Evolutionary conservation across 768 basidiomycete species (phyloP).

Genomic region (Boletus vermiculosoides): DNA sequence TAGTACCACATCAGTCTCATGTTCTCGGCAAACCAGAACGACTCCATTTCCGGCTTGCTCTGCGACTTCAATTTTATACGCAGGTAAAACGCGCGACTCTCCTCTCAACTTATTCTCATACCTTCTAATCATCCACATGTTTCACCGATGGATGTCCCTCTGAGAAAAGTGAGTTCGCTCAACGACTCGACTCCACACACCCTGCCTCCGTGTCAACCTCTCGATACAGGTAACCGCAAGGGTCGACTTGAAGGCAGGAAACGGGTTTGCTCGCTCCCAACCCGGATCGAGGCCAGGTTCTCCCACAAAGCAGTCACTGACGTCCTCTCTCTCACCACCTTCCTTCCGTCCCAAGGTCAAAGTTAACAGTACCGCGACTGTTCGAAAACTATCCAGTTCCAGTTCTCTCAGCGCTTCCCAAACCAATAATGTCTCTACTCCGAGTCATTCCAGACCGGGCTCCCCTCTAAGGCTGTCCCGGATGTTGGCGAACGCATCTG

Average conservation of each 20-base stretch:
- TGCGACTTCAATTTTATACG: not conserved
- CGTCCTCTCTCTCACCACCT: conserved; percentile 28
- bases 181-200: not conserved
- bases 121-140: not conserved
- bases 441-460: conserved; percentile 41
- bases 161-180: conserved; percentile 44
- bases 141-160: conserved; percentile 37
- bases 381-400: conserved; percentile 28
- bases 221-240: conserved; percentile 51
- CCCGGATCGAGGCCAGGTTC: conserved; percentile 48
- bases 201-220: conserved; percentile 13
- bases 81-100: not conserved
- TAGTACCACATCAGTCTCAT: not conserved
- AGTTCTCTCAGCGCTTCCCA: conserved; percentile 16
- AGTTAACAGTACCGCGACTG: conserved; percentile 54
- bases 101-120: not conserved
- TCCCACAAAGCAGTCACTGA: conserved; percentile 40
- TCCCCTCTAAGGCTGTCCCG: conserved; percentile 40
- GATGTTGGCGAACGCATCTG: conserved; percentile 32
- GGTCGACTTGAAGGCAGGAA: conserved; percentile 40
- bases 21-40: conserved; percentile 9
- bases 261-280: conserved; percentile 30
- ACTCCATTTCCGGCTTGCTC: conserved; percentile 5
- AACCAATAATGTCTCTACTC: conserved; percentile 35
- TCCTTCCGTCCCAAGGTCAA: conserved; percentile 55